Evolutionary conservation across 2,329 filamentous ascomycete species (phyloP).

Genomic region (Juglanconis oblonga): DNA sequence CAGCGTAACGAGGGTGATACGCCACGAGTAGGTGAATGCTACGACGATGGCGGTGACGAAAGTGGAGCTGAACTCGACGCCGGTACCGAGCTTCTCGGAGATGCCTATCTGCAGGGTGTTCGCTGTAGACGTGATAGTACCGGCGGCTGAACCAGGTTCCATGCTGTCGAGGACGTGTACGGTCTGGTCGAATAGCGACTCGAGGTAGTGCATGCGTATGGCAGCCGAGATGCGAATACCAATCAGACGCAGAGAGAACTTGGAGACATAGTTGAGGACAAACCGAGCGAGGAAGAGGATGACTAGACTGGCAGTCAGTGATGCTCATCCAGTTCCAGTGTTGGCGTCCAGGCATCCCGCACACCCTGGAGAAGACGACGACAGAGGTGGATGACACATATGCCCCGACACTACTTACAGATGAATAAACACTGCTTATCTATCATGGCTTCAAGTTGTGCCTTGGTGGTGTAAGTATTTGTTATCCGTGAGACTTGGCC

Average conservation of each 20-base stretch:
- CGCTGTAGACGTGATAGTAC: constrained; percentile 61
- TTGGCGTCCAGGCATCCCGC: no score
- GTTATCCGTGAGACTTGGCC: neutral
- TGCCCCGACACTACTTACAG: neutral
- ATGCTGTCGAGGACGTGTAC: constrained; percentile 67
- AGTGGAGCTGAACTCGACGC: constrained; percentile 53
- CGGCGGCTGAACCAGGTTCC: constrained; percentile 58
- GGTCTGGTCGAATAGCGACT: constrained; percentile 61
- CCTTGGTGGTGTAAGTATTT: neutral
- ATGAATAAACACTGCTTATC: constrained; percentile 9
- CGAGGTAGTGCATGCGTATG: constrained; percentile 63
- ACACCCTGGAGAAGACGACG: no score
- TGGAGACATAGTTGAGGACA: constrained; percentile 13
- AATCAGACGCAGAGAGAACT: constrained; percentile 60
- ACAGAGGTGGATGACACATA: neutral
- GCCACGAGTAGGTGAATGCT: constrained; percentile 57
- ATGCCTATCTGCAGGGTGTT: constrained; percentile 65
- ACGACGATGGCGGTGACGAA: constrained; percentile 52
- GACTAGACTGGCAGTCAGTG: neutral
- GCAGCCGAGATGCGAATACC: constrained; percentile 60
- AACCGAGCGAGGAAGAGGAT: constrained; percentile 14
- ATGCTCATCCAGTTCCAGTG: neutral
- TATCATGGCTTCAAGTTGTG: neutral
- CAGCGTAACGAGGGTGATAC: constrained; percentile 56
- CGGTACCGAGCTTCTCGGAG: constrained; percentile 59